These are phyloP conservation scores for Cadophora gregata DNA, from an alignment of 2,329 filamentous ascomycete species.

Conservation along the genomic window DNA sequence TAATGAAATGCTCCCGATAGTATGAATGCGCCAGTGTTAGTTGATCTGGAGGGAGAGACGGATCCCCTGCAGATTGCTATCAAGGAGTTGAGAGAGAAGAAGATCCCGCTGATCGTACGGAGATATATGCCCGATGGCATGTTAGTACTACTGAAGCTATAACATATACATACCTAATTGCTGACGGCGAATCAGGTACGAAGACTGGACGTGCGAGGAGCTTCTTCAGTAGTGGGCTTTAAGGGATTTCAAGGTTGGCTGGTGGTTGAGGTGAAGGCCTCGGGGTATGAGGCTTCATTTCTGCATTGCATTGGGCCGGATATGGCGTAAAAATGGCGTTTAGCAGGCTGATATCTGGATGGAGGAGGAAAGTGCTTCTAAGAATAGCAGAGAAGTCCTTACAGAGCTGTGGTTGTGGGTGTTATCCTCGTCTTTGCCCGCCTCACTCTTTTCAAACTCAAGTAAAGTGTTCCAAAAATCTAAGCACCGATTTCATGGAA, in stretches of 20 bases:
- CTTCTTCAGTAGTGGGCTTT: constrained; percentile 58
- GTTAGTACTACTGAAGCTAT: constrained; percentile 59
- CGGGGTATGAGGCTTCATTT: constrained; percentile 22
- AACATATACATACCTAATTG: background rate
- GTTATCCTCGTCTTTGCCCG: background rate
- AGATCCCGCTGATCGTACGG: constrained; percentile 94
- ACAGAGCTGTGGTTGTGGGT: background rate
- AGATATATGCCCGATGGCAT: constrained; percentile 96
- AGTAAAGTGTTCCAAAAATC: background rate
- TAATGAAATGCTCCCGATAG: constrained; percentile 52
- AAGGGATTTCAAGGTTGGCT: background rate
- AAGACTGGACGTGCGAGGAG: constrained; percentile 99
- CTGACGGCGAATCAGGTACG: constrained; percentile 60
- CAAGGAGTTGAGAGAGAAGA: constrained; percentile 97
- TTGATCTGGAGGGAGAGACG: constrained; percentile 96
- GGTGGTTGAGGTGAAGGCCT: constrained; percentile 4
- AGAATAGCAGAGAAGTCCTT: constrained; percentile 22
- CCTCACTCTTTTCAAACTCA: background rate
- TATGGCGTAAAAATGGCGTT: constrained; percentile 43
- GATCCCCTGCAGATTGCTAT: constrained; percentile 97
- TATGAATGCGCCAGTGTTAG: constrained; percentile 96
- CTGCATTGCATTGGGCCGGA: constrained; percentile 39
- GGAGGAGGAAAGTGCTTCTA: background rate
- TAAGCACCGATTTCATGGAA: background rate
- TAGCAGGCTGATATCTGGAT: constrained; percentile 19